Evolutionary conservation across 2,329 filamentous ascomycete genomes (phyloP).

Genomic region (Neocucurbitaria cava): DNA sequence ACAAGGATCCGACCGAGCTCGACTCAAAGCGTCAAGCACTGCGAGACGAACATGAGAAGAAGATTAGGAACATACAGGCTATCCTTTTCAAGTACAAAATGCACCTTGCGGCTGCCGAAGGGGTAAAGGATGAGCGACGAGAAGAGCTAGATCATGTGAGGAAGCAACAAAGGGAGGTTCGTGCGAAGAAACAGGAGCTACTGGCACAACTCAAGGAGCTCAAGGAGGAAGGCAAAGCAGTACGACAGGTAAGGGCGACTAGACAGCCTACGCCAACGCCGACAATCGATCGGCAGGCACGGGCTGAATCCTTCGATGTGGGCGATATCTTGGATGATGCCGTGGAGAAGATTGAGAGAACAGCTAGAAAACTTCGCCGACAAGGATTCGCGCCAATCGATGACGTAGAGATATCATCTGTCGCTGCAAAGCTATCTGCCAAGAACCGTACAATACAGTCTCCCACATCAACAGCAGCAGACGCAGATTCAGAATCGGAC

Average conservation of each 20-base stretch:
- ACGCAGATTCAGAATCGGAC: not conserved
- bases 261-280: not conserved
- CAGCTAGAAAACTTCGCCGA: not conserved
- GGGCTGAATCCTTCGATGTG: not conserved
- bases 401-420: too few relatives aligned
- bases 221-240: not conserved
- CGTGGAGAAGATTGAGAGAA: not conserved
- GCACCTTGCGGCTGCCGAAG: not conserved
- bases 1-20: not conserved
- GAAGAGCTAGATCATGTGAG: not conserved
- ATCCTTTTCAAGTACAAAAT: not conserved
- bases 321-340: slow-evolving; percentile 8
- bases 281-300: not conserved
- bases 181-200: slow-evolving; percentile 1
- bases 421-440: too few relatives aligned
- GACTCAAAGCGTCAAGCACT: not conserved
- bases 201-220: not conserved
- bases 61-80: not conserved
- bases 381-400: too few relatives aligned
- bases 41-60: not conserved
- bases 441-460: too few relatives aligned
- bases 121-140: not conserved
- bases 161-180: not conserved
- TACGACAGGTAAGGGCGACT: not conserved
- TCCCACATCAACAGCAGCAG: not conserved